Evolutionary conservation across 2,329 filamentous ascomycete species (phyloP).

Genomic region (Escovopsis sp.): DNA sequence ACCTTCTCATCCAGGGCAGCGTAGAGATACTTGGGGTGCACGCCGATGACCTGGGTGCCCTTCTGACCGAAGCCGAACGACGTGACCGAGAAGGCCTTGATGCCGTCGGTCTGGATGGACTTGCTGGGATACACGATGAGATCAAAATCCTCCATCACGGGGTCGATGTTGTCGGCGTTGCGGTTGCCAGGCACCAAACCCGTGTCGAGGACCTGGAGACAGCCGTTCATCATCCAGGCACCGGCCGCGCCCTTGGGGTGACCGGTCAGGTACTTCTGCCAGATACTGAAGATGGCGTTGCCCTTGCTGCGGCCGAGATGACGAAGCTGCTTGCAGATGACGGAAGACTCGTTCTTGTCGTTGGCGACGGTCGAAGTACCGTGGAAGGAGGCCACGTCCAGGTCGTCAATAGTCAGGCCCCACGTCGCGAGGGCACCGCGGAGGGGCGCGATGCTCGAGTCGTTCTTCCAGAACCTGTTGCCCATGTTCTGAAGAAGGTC

Average conservation of each 20-base stretch:
- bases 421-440: conserved; percentile 93
- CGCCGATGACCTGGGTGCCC: conserved; percentile 91
- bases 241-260: conserved; percentile 98
- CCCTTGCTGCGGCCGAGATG: conserved; percentile 94
- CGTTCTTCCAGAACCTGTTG: conserved; percentile 98
- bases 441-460: conserved; percentile 82
- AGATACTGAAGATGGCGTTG: conserved; percentile 89
- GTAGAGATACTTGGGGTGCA: conserved; percentile 91
- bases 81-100: conserved; percentile 97
- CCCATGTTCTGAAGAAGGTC: conserved; percentile 84
- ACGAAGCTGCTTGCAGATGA: conserved; percentile 88
- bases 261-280: conserved; percentile 98
- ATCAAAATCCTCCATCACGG: conserved; percentile 93
- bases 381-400: conserved; percentile 94
- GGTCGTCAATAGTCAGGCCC: conserved; percentile 94
- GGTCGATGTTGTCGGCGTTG: conserved; percentile 94
- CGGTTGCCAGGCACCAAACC: conserved; percentile 93
- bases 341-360: conserved; percentile 98
- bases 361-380: conserved; percentile 97
- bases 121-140: conserved; percentile 95
- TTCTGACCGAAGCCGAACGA: conserved; percentile 99
- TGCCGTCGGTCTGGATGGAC: conserved; percentile 88
- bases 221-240: conserved; percentile 99
- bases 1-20: conserved; percentile 81
- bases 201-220: conserved; percentile 84